These are phyloP conservation scores for Podila minutissima DNA, from an alignment of 192 early-diverging fungal species.

Conservation along the genomic window DNA sequence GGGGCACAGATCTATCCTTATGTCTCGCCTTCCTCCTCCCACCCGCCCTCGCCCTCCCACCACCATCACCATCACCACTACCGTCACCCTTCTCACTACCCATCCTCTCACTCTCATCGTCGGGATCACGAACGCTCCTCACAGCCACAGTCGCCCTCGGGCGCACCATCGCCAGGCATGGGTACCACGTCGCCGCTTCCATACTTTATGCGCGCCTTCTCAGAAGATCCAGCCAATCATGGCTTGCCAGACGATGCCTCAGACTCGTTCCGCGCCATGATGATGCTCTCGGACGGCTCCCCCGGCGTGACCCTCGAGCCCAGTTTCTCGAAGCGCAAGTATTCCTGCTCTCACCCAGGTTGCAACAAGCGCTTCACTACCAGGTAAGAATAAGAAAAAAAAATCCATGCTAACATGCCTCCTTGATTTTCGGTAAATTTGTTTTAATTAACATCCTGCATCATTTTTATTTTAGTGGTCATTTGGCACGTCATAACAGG, in stretches of 20 bases:
- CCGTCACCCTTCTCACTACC: not conserved
- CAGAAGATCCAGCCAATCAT: constrained; percentile 15
- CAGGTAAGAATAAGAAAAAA: constrained; percentile 50
- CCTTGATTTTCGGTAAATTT: no score
- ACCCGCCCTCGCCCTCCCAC: not conserved
- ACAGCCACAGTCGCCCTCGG: not conserved
- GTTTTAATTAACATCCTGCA: not conserved
- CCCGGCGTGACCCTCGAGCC: constrained; percentile 27
- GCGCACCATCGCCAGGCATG: not conserved
- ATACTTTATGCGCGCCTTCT: constrained; percentile 40
- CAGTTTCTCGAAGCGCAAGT: constrained; percentile 70
- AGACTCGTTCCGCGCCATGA: constrained; percentile 20
- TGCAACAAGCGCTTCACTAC: constrained; percentile 86
- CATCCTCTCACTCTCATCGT: not conserved
- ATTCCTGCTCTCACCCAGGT: constrained; percentile 69
- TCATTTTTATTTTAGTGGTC: constrained; percentile 61
- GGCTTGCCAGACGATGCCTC: constrained; percentile 26
- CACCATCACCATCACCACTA: constrained; percentile 3
- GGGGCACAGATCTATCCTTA: constrained; percentile 1
- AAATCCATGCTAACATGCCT: not conserved
- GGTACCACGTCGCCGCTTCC: constrained; percentile 11
- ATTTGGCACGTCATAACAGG: constrained; percentile 82
- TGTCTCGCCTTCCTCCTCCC: not conserved
- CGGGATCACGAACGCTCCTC: not conserved
- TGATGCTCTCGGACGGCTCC: constrained; percentile 20